Conservation (phyloP, 768 basidiomycete genomes). For the Glaciozyma martinii region DNA sequence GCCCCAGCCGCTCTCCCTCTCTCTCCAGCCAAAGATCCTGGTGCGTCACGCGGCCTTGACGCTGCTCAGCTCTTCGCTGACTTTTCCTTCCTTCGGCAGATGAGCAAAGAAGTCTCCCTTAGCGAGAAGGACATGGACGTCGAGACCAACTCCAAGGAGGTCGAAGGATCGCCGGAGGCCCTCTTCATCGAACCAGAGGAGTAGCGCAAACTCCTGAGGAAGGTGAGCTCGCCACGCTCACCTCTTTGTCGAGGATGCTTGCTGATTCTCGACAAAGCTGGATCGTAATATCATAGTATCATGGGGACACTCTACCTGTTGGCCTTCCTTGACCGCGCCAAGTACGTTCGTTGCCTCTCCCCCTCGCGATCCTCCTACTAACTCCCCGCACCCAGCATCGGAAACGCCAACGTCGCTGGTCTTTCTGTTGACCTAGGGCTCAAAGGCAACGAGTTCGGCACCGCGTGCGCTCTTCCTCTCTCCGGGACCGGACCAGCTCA, state of each 20-base stretch:
- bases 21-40: too few relatives aligned
- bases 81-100: too few relatives aligned
- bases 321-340: not conserved
- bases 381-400: too few relatives aligned
- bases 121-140: not conserved
- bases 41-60: too few relatives aligned
- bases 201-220: not conserved
- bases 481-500: not conserved
- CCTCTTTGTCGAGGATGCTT: not conserved
- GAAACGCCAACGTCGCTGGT: constrained; percentile 4
- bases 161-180: not conserved
- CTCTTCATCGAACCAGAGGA: not conserved
- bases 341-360: too few relatives aligned
- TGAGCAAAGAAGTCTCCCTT: not conserved
- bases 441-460: not conserved
- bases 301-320: not conserved
- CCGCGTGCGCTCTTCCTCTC: not conserved
- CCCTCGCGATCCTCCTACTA: too few relatives aligned
- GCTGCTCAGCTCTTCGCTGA: too few relatives aligned
- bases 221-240: not conserved
- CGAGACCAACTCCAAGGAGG: not conserved
- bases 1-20: too few relatives aligned
- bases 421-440: not conserved
- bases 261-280: not conserved
- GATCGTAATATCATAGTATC: not conserved